Base-by-base conservation (phyloP, 164 flowering plant species). In the Sextonia rubra region DNA sequence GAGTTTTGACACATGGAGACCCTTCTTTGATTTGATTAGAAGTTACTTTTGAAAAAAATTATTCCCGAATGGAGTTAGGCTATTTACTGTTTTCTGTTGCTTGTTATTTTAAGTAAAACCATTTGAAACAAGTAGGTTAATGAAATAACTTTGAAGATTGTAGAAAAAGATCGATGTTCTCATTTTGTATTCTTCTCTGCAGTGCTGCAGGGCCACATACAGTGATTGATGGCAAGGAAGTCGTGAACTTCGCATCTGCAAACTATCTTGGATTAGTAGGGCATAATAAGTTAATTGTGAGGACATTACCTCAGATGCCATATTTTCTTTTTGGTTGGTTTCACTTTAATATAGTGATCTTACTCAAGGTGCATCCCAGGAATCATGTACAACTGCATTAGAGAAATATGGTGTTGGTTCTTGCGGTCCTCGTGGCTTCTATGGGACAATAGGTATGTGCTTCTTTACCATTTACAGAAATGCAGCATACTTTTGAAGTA, bases 331-430 rank as follows among this genome's bases (percentile, higher is more conserved):
- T 73, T 27, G n/a, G 6, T 64, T 29, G 2, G 17, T 44, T 11
- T 56, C 26, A 29, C 32, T 73, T 64, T 9, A 72, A 58, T 22
- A 9, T 7, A 52, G 23, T 47, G 14, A 66, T 70, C 68, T 64
- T 58, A 66, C n/a, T 74, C 24, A 49, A 4, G 11, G 58, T 70
- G 66, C 64, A 60, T 69, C 48, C 70, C 88, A 96, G 99, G 94
- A 91, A 6, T 93, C 97, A 47, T 91, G 98, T 80, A 91, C 91
- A 1, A 74, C 88, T 71, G 80, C 99, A n/a, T 76, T 96, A 80
- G 94, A 93, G 81, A 96, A 91, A 80, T 95, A 91, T 82, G 99
- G 99, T 78, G 98, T 93, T 82, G 98, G 98, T 74, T 95, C 99
- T 74, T 93, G 97, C 85, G 99, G 99, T 77, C 98, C 99, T 70